Conservation (phyloP, 192 early-diverging fungal genomes). For the Spinellus fusiger region DNA sequence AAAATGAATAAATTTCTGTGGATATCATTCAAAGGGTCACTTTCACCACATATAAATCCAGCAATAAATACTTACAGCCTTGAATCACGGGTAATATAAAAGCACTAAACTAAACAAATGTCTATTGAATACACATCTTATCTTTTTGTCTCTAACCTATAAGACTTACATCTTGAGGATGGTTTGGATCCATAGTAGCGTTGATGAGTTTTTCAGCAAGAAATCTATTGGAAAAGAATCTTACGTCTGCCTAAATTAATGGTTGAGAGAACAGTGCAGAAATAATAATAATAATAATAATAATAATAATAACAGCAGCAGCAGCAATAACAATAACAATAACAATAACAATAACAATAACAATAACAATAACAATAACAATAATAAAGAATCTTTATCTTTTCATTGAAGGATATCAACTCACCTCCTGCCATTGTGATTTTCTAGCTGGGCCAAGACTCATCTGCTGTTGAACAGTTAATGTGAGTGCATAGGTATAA, state of each 20-base stretch:
- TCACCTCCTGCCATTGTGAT: conserved; percentile 45
- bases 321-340: background rate
- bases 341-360: background rate
- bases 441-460: conserved; percentile 20
- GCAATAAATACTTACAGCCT: conserved; percentile 60
- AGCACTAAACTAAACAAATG: conserved; percentile 44
- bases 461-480: conserved; percentile 66
- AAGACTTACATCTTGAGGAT: conserved; percentile 10
- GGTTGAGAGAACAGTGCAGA: no score
- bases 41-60: background rate
- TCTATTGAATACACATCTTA: background rate
- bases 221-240: conserved; percentile 89
- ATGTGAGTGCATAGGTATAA: conserved; percentile 77
- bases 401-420: background rate
- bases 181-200: conserved; percentile 18
- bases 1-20: background rate
- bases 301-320: no score
- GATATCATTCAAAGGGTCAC: background rate
- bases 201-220: conserved; percentile 62
- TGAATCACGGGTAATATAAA: conserved; percentile 90
- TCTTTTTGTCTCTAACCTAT: background rate
- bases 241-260: conserved; percentile 61
- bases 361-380: background rate
- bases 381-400: background rate
- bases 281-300: background rate